Base-by-base conservation (phyloP, 371 early-diverging fungal genomes). In the Zychaea mexicana region DNA sequence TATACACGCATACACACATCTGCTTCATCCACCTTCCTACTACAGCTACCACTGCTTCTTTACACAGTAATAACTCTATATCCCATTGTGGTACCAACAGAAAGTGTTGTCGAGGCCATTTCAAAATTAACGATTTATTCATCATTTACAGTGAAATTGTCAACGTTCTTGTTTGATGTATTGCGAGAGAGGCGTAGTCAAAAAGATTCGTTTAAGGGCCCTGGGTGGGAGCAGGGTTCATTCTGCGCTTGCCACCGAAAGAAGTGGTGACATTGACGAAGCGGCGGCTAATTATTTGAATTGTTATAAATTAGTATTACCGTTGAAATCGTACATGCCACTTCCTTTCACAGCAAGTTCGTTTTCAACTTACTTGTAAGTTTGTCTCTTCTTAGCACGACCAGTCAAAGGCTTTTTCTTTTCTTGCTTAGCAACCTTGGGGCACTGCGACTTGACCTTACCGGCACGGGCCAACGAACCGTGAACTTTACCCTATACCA, bases 401-500 rank as follows among this genome's bases (percentile, higher is more conserved):
- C 99, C 96, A 74, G 90, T 88, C 77, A 77, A 78, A 84, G 90
- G 84, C 92, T 82, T 98, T 85, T 93, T 88, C 92, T 99, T 97
- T 79, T 98, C 98, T 84, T 92, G 90, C 89, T 96, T 94, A 79
- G 96, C 97, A 68, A 98, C 99, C 90, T 98, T 98, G 78, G 99
- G 99, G 78, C 96, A 96, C 82, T 98, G 98, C 74, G 94, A 94
- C 95, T 98, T 97, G 80, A 99, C 99, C 89, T 99, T 99, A 91
- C 99, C 99, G 87, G 99, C 99, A 94, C 97, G 97, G 86, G 98
- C 96, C 81, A 98, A 92, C 77, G 98, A 97, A 88, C 99, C 99
- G 96, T 98, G 99, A 76, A 96, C 96, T 94, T 98, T 98, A 89
- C 96, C 98, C 98, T 94, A 71, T 61, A 49, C 52, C 27, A 53